These are phyloP conservation scores for Boeremia lycopersici DNA, from an alignment of 2,329 filamentous ascomycete species.

Conservation along the genomic window DNA sequence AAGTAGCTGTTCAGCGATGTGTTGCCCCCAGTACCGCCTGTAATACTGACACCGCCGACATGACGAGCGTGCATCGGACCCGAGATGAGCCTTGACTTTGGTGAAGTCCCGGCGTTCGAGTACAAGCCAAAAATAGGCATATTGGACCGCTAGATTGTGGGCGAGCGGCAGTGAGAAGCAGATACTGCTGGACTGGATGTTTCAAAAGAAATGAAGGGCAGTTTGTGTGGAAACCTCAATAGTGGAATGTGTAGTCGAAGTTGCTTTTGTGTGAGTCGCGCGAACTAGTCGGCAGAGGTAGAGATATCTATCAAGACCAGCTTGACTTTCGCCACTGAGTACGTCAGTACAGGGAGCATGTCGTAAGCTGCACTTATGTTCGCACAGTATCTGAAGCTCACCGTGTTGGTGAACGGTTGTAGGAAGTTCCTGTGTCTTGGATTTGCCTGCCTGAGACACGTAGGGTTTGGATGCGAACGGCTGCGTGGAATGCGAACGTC, in stretches of 20 bases:
- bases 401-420: slow-evolving; percentile 30
- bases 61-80: slow-evolving; percentile 42
- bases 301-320: slow-evolving; percentile 16
- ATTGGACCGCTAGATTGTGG: neutral
- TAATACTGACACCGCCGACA: slow-evolving; percentile 39
- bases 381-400: slow-evolving; percentile 21
- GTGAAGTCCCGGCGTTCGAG: slow-evolving; percentile 24
- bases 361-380: slow-evolving; percentile 10
- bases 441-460: slow-evolving; percentile 28
- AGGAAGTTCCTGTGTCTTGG: slow-evolving; percentile 14
- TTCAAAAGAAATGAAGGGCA: slow-evolving; percentile 12
- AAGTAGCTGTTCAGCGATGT: slow-evolving; percentile 30
- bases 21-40: slow-evolving; percentile 22
- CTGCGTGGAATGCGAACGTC: slow-evolving; percentile 16
- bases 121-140: slow-evolving; percentile 15
- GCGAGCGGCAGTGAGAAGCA: neutral
- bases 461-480: slow-evolving; percentile 28
- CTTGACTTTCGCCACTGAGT: slow-evolving; percentile 14
- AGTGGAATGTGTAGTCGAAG: neutral
- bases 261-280: neutral
- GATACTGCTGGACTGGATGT: slow-evolving; percentile 17
- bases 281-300: slow-evolving; percentile 4
- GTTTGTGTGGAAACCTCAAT: neutral
- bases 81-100: slow-evolving; percentile 38
- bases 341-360: slow-evolving; percentile 25